These are phyloP conservation scores for Fusarium brachygibbosum DNA, from an alignment of 2,329 filamentous ascomycete species.

Conservation along the genomic window DNA sequence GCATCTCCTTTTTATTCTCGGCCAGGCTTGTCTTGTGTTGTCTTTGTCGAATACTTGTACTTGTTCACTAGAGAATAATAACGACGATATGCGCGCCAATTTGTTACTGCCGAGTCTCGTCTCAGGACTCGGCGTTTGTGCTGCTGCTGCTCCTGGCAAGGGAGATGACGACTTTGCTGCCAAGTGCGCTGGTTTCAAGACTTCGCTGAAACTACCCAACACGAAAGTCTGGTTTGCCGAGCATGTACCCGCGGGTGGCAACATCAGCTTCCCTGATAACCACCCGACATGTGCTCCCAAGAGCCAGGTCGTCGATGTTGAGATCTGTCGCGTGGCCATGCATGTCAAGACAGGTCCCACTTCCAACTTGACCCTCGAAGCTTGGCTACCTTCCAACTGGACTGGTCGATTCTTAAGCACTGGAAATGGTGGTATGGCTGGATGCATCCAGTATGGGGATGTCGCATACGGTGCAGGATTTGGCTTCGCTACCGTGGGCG, in stretches of 20 bases:
- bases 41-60: conserved; percentile 11
- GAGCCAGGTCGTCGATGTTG: conserved; percentile 30
- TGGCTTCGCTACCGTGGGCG: conserved; percentile 62
- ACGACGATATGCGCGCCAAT: conserved; percentile 16
- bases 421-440: conserved; percentile 63
- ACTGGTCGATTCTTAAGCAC: conserved; percentile 63
- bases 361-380: conserved; percentile 52
- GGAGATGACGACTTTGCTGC: conserved; percentile 17
- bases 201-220: conserved; percentile 32
- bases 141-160: conserved; percentile 12
- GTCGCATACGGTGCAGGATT: conserved; percentile 53
- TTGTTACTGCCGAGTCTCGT: conserved; percentile 20
- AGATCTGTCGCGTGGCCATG: conserved; percentile 41
- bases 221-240: conserved; percentile 41
- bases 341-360: conserved; percentile 29
- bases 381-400: conserved; percentile 64
- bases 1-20: background rate
- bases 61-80: background rate
- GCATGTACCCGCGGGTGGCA: conserved; percentile 30
- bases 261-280: conserved; percentile 34
- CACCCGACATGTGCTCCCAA: conserved; percentile 31
- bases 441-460: conserved; percentile 60
- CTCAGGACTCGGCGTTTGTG: conserved; percentile 16
- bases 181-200: conserved; percentile 31
- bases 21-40: background rate